A percentile compares a stretch with the other conserved stretches of the same genome.
Evolutionary conservation across 169 alveolate genomes (phyloP).

Genomic region (Plasmodium gonderi): DNA sequence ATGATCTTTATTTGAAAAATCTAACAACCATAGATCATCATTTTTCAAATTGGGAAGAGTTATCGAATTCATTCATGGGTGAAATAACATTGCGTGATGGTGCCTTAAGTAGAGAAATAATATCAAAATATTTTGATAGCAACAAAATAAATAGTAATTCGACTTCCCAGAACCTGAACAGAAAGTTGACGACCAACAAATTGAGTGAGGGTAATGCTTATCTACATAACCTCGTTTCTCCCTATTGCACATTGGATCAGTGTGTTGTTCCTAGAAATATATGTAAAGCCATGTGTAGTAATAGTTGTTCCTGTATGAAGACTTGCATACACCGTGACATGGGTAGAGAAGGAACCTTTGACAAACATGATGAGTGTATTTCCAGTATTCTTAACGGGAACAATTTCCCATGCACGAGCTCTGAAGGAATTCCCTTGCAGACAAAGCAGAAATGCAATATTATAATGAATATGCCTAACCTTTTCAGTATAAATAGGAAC

Average conservation of each 20-base stretch:
- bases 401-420: neutral
- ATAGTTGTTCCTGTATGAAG: neutral
- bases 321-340: neutral
- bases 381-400: neutral
- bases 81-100: neutral
- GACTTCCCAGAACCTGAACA: neutral
- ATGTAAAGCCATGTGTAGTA: neutral
- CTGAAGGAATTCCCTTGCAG: neutral
- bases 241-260: constrained; percentile 10
- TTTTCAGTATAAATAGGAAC: neutral
- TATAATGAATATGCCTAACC: neutral
- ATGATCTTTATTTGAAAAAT: neutral
- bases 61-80: neutral
- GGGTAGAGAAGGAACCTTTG: neutral
- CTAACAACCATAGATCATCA: neutral
- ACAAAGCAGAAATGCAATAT: neutral
- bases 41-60: neutral
- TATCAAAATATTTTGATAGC: neutral
- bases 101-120: neutral
- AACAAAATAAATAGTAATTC: constrained; percentile 11
- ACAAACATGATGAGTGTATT: neutral
- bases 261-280: neutral
- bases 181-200: neutral
- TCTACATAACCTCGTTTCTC: constrained; percentile 9
- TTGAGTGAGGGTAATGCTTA: neutral